phyloP scores from a whole-genome alignment of 306 rosid species.

The Prinsepia uniflora region DNA sequence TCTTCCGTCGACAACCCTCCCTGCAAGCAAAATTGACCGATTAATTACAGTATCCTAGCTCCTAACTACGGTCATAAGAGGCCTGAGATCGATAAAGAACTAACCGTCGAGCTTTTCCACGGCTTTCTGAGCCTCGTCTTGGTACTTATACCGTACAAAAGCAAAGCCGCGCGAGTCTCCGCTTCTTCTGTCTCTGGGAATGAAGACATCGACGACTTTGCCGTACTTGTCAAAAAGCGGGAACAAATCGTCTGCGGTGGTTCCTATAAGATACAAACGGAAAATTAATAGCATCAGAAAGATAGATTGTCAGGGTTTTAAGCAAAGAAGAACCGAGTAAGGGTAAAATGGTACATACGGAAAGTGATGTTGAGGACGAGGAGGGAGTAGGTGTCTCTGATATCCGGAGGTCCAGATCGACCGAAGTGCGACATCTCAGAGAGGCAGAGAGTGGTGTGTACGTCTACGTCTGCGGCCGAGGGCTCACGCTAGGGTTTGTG shows the following conservation, averaged over 20 bases:
- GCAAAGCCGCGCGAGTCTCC: conserved; percentile 76
- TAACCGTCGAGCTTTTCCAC: conserved; percentile 68
- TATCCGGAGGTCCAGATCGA: conserved; percentile 77
- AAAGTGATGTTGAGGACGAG: conserved; percentile 80
- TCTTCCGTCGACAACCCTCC: conserved; percentile 67
- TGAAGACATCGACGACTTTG: conserved; percentile 71
- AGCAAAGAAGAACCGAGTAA: not conserved
- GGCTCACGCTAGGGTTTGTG: conserved; percentile 38
- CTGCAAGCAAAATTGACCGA: conserved; percentile 18
- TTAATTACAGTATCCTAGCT: not conserved
- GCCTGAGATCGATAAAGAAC: not conserved
- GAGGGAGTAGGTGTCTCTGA: conserved; percentile 74
- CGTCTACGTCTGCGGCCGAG: not conserved
- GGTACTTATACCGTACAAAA: conserved; percentile 67
- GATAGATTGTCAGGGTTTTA: not conserved
- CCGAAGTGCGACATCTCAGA: conserved; percentile 68
- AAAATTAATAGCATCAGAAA: not conserved
- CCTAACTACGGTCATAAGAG: not conserved
- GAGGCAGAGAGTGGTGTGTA: not conserved
- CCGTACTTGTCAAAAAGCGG: conserved; percentile 76
- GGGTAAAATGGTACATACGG: conserved; percentile 30
- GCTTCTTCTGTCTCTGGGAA: conserved; percentile 70
- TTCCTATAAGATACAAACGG: conserved; percentile 30
- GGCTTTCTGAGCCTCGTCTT: conserved; percentile 72
- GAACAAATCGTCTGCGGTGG: conserved; percentile 70